Base-by-base conservation (phyloP, 768 basidiomycete species). In the Leccinum ochraceum region DNA sequence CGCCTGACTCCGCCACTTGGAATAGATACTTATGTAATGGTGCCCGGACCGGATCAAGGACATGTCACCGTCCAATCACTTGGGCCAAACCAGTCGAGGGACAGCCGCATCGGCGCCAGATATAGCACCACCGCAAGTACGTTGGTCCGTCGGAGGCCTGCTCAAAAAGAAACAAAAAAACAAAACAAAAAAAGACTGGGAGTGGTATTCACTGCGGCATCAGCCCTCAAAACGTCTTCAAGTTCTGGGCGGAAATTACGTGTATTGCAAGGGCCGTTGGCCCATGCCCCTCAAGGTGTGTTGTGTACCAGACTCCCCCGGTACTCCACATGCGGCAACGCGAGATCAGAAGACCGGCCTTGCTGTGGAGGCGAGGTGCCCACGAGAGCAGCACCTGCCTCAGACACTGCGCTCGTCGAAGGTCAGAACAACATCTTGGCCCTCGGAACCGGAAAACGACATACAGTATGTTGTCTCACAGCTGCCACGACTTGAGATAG, bases 381-480 rank as follows among this genome's bases (percentile, higher is more conserved):
- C 56, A 60, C 55, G 59, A 56, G 55, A 61, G 51, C 13, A 54
- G 48, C 60, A 60, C 58, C 32, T 49, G 56, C 54, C 65, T 26
- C 56, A 42, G 54, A 53, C 60, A 44, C 54, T 61, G 58, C 37
- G 51, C 62, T 58, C 36, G 34, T 36, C 52, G 37, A 60, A 57
- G 61, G 63, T 63, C 62, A 58, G 65, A 46, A 46, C 44, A 6
- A 6, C 20, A 20, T 24, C 59, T 56, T 42, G 61, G 28, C 49
- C 66, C 64, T 71, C 71, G 69, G 71, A 62, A 57, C 70, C 67
- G 71, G 60, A 61, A 36, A 51, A 59, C 57, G 58, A 6, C 44
- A 22, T 46, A 46, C n/a, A 46, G 20, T 46, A 46, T 16, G 20
- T 49, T 16, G 48, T 50, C 37, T 54, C 59, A 56, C 54, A 57